A percentile compares a stretch with the other conserved stretches of the same genome.
Conservation (phyloP, 306 rosid genomes). For the Clitoria ternatea region DNA sequence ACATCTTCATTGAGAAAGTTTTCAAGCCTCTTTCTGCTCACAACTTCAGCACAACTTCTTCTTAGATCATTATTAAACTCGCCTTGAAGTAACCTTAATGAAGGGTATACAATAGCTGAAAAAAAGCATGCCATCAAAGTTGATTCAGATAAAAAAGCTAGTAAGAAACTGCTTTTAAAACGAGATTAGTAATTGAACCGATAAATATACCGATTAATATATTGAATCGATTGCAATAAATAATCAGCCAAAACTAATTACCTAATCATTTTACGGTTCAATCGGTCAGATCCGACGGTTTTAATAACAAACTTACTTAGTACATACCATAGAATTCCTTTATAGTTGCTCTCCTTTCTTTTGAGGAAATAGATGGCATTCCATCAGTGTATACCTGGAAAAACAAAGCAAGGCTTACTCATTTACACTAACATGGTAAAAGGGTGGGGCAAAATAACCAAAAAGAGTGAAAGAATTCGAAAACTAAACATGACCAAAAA, state of each 20-base stretch:
- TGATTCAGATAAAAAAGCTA: neutral
- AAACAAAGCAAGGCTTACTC: conserved; percentile 2
- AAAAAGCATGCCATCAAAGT: conserved; percentile 21
- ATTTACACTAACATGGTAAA: neutral
- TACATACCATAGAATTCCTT: conserved; percentile 63
- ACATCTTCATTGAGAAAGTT: conserved; percentile 25
- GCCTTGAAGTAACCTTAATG: conserved; percentile 58
- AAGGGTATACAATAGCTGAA: conserved; percentile 77
- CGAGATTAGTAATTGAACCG: too few species aligned
- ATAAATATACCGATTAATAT: too few species aligned
- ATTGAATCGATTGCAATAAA: too few species aligned
- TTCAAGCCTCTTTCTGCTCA: conserved; percentile 32
- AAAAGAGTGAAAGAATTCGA: neutral
- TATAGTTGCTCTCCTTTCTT: conserved; percentile 57
- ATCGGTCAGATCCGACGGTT: too few species aligned
- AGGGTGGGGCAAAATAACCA: neutral
- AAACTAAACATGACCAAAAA: neutral
- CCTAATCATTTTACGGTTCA: too few species aligned
- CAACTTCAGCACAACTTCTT: conserved; percentile 23
- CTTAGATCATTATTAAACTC: conserved; percentile 35
- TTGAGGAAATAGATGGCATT: conserved; percentile 57
- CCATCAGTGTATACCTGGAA: conserved; percentile 61
- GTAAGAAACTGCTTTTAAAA: too few species aligned
- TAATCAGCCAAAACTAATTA: too few species aligned
- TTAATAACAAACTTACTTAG: too few species aligned